A percentile compares a stretch with the other conserved stretches of the same genome.
These are phyloP conservation scores for Nitzschia putrida DNA, from an alignment of 108 stramenopile genomes.

Conservation along the genomic window DNA sequence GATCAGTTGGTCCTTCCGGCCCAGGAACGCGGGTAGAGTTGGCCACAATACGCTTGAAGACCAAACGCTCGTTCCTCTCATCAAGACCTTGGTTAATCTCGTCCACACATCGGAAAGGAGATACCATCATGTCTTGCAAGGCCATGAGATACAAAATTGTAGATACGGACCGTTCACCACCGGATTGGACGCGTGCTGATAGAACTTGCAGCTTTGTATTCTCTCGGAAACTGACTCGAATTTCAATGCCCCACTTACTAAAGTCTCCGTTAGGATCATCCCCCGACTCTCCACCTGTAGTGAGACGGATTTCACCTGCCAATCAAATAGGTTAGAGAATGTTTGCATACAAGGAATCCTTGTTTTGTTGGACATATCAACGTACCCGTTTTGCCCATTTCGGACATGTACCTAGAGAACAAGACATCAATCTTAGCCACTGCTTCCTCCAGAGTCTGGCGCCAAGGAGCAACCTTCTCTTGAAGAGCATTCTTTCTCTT, in stretches of 20 bases:
- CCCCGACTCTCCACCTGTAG: constrained; percentile 48
- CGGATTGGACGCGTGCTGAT: constrained; percentile 87
- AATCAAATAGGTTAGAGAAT: neutral
- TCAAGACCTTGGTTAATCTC: constrained; percentile 99
- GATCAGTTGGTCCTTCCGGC: constrained; percentile 42
- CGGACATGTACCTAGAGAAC: constrained; percentile 81
- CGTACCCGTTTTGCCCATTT: constrained; percentile 78
- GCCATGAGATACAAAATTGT: constrained; percentile 99
- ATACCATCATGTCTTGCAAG: constrained; percentile 87
- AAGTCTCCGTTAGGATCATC: constrained; percentile 44
- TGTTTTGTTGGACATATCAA: no score
- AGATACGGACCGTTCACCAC: constrained; percentile 93
- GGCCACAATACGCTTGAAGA: constrained; percentile 90
- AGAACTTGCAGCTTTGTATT: constrained; percentile 67
- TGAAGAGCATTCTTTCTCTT: constrained; percentile 52
- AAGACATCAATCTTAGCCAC: constrained; percentile 51
- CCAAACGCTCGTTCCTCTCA: constrained; percentile 92
- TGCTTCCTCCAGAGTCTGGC: constrained; percentile 46
- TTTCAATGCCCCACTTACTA: constrained; percentile 85
- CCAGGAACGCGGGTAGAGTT: constrained; percentile 71
- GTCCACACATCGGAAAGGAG: constrained; percentile 97
- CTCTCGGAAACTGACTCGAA: constrained; percentile 89
- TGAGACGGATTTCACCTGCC: constrained; percentile 57
- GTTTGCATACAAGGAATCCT: neutral
- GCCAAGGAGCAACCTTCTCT: constrained; percentile 52